phyloP scores from a whole-genome alignment of 2,329 filamentous ascomycete species.

The Colletotrichum nymphaeae region DNA sequence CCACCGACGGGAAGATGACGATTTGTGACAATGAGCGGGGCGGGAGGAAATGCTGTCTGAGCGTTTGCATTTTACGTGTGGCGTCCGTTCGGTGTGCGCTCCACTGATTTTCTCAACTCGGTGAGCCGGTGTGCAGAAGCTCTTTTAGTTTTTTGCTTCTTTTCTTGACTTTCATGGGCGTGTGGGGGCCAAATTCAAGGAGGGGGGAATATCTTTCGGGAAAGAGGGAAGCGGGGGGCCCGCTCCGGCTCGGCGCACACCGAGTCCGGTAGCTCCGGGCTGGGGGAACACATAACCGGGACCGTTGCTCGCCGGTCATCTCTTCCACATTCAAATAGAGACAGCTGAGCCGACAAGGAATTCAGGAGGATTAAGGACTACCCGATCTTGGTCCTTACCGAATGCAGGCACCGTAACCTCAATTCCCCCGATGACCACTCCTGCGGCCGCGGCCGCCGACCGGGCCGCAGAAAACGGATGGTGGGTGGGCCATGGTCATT shows the following conservation, averaged over 20 bases:
- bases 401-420: neutral
- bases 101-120: slow-evolving; percentile 5
- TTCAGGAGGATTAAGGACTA: no score
- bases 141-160: neutral
- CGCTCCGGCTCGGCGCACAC: neutral
- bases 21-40: neutral
- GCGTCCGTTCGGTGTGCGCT: neutral
- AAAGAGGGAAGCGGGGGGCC: neutral
- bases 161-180: neutral
- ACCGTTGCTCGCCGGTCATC: neutral
- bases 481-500: neutral
- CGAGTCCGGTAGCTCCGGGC: neutral
- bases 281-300: neutral
- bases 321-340: neutral
- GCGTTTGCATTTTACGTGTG: slow-evolving; percentile 14
- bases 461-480: neutral
- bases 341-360: neutral
- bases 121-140: neutral
- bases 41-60: slow-evolving; percentile 18
- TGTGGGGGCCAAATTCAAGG: neutral
- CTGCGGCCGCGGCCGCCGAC: neutral
- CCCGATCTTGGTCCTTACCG: no score
- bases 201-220: neutral
- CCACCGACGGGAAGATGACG: neutral
- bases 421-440: neutral